Conservation (phyloP, 495 filamentous ascomycete genomes). For the Glutinoglossum americanum region DNA sequence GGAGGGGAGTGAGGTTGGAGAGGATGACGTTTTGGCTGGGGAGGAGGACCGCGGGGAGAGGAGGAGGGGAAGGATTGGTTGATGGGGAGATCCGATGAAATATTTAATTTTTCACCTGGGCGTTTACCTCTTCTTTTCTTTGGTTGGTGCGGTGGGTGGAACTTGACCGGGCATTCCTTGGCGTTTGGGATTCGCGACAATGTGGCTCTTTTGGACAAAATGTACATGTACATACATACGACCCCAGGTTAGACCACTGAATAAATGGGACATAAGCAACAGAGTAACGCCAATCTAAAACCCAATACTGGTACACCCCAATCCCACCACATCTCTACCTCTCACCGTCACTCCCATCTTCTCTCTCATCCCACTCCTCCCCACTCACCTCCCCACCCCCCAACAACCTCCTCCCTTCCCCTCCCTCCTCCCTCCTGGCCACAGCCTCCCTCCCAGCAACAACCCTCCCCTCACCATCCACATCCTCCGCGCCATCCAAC, state of each 20-base stretch:
- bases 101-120: no score
- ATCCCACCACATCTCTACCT: not conserved
- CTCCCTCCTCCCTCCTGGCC: not conserved
- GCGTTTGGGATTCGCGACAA: no score
- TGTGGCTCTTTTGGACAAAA: no score
- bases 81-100: no score
- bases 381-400: not conserved
- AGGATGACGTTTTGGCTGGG: conserved; percentile 57
- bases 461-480: conserved; percentile 20
- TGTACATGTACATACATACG: not conserved
- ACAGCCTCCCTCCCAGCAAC: not conserved
- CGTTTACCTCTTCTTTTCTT: no score
- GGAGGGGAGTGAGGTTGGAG: conserved; percentile 56
- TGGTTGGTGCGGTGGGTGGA: no score
- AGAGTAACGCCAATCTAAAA: not conserved
- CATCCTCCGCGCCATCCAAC: conserved; percentile 50
- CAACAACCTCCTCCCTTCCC: not conserved
- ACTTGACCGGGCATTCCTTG: no score
- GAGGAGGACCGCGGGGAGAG: conserved; percentile 54
- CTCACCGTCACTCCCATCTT: not conserved
- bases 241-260: not conserved
- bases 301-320: not conserved
- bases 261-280: not conserved
- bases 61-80: not conserved
- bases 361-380: not conserved